phyloP scores from a whole-genome alignment of 2,329 filamentous ascomycete species.

The Aspergillus japonicus region DNA sequence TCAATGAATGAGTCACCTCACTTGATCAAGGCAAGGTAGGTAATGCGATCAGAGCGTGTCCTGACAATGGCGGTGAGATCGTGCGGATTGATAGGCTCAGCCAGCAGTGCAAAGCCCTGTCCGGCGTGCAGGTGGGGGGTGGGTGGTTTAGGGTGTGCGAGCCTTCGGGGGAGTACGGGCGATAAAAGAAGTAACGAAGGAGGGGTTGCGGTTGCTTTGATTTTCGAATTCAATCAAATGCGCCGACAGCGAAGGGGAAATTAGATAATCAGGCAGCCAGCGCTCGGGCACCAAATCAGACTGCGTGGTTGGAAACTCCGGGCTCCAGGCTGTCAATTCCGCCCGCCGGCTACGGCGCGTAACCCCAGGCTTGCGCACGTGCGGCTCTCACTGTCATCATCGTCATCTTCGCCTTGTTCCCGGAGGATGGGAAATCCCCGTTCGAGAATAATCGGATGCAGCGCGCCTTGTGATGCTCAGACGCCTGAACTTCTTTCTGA shows the following conservation, averaged over 20 bases:
- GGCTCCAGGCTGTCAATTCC: slow-evolving; percentile 13
- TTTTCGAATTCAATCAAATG: slow-evolving; percentile 11
- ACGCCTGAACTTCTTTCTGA: not conserved
- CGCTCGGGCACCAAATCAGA: slow-evolving; percentile 16
- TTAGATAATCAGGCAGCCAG: slow-evolving; percentile 20
- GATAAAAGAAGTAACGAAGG: slow-evolving; percentile 3
- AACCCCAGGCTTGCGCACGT: slow-evolving; percentile 1
- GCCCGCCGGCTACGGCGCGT: slow-evolving; percentile 16
- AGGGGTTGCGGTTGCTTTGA: not conserved
- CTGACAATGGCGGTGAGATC: slow-evolving; percentile 22
- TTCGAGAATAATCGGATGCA: slow-evolving; percentile 3
- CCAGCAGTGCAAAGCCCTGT: slow-evolving; percentile 8
- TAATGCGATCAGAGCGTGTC: not conserved
- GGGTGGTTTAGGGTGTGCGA: too few relatives aligned
- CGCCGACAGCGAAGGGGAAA: slow-evolving; percentile 23
- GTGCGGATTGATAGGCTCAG: slow-evolving; percentile 17
- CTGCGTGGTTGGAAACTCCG: slow-evolving; percentile 1
- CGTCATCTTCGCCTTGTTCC: not conserved
- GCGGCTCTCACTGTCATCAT: slow-evolving; percentile 4
- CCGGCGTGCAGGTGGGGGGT: slow-evolving; percentile 7
- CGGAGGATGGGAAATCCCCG: not conserved
- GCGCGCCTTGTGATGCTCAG: slow-evolving; percentile 2
- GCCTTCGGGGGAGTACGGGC: not conserved
- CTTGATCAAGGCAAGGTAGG: not conserved
- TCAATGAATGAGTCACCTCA: slow-evolving; percentile 5